Percentiles rank a stretch among this genome's conserved stretches.
These are phyloP conservation scores for Cladosporium cucumerinum DNA, from an alignment of 2,329 filamentous ascomycete species.

Conservation along the genomic window DNA sequence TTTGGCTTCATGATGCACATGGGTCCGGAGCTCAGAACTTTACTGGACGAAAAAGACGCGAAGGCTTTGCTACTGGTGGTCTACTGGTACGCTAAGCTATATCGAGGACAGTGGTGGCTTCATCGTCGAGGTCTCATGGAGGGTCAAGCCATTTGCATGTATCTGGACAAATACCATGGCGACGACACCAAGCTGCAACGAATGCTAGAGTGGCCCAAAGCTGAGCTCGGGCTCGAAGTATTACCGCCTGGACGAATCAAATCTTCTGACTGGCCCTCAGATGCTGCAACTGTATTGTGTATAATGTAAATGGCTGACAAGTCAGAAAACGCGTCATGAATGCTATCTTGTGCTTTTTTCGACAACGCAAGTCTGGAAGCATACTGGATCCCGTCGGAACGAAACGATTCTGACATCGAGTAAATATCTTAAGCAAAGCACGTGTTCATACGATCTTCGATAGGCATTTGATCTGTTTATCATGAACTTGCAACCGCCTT, in stretches of 20 bases:
- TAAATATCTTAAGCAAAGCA: no score
- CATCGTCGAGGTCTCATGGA: constrained; percentile 47
- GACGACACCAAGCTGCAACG: constrained; percentile 11
- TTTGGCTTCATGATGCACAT: constrained; percentile 49
- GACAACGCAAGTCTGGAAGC: not conserved
- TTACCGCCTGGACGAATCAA: not conserved
- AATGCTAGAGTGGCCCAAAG: constrained; percentile 21
- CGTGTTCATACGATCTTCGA: not conserved
- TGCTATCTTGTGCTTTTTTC: not conserved
- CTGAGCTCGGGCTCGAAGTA: constrained; percentile 16
- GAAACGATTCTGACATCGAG: no score
- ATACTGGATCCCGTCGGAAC: not conserved
- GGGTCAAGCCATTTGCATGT: constrained; percentile 49
- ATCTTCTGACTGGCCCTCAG: not conserved
- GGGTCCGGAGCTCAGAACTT: constrained; percentile 40
- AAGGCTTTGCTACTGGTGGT: constrained; percentile 54
- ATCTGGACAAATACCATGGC: constrained; percentile 36
- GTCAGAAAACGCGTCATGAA: not conserved
- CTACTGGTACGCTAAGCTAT: constrained; percentile 54
- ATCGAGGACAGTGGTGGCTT: constrained; percentile 50
- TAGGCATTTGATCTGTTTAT: not conserved
- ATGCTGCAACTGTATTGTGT: constrained; percentile 7
- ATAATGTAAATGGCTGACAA: not conserved
- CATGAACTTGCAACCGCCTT: not conserved
- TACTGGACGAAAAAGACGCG: constrained; percentile 53